Evolutionary conservation across 1,284 basidiomycete species (phyloP), one percentile per base, ranked within the genome.

Genomic region (Ceratobasidium papillatum): DNA sequence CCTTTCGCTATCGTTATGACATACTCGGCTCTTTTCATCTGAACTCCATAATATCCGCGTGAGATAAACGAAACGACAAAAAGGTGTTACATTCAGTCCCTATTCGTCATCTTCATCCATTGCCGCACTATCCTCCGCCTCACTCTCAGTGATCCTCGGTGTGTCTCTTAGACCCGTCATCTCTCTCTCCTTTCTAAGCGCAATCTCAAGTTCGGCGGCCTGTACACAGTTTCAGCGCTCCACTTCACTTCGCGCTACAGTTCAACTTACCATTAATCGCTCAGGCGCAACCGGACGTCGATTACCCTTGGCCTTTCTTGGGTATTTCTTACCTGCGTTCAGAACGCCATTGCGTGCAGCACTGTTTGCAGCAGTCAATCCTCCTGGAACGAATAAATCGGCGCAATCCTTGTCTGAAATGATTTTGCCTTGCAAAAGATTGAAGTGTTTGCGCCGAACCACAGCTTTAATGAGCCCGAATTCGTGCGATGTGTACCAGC

Each of bases 401-500:
- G 84, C 85, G 78, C 92, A 94, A 78, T 94, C 92, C 76, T 90
- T 90, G 75, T 91, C 88, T 11, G 89, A 87, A 2, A 90, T 87
- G 9, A 87, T 80, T 76, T 91, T 87, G 1, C 91, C 92, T 78
- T 94, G 89, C 1, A 94, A 84, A n/a, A 95, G 82, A 11, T 91
- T 89, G 81, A 93, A 92, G 83, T 94, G 96, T 80, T 96, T 96
- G 80, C 92, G 89, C 45, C 94, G 87, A n/a, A 96, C 85, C 64
- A 97, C 87, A 1, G 87, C 87, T 81, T 94, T 95, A 82, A 97
- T 95, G 73, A 89, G 87, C 77, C 94, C 92, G 74, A 95, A 86
- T 4, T 90, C 87, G 75, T 89, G 87, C 0, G 88, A 85, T 0
- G 88, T 88, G 80, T 92, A 97, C 94, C 94, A 97, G 1, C 95